Base-by-base conservation (phyloP, 495 filamentous ascomycete species). In the Xylaria longipes region DNA sequence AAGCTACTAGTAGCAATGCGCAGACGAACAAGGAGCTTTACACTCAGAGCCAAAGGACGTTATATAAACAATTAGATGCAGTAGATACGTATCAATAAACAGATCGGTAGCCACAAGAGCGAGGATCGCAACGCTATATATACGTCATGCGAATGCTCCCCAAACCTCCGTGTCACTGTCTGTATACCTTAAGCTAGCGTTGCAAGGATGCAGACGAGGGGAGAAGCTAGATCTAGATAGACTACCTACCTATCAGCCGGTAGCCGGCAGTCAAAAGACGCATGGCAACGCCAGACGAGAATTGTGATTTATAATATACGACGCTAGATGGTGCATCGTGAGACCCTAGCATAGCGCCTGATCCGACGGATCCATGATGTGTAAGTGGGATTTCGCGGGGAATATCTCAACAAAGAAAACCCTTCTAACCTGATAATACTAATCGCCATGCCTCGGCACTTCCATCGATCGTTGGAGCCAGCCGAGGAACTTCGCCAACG, bases 61-160 rank as follows among this genome's bases (percentile, higher is more conserved):
- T 11, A 33, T n/a, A 22, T 48, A 22, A 31, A n/a, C 0, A 46
- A 29, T 48, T 17, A n/a, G 43, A 29, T 46, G 12, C 20, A 52
- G 48, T 14, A 14, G 20, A 27, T 20, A 56, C 15, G 27, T 11
- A 54, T 54, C 14, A 31, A 56, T 1, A 31, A 56, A 31, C 4
- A 31, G 31, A 31, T 2, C 4, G 11, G 27, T 15, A 31, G 27
- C 27, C 25, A 41, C 37, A 46, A 69, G 41, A 60, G 27, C 3
- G 25, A 68, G 17, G 33, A n/a, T 8, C 39, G 12, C 37, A 9
- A 69, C 50, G 54, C 39, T 69, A 69, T 69, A 69, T 69, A 69
- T 60, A 69, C 66, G 66, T 69, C 66, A 69, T 69, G 54, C 1
- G 7, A 39, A 6, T 1, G 20, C 15, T 22, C 31, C 1, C 17